Evolutionary conservation across 768 basidiomycete species (phyloP).

Genomic region (Sarcodon aspratus): DNA sequence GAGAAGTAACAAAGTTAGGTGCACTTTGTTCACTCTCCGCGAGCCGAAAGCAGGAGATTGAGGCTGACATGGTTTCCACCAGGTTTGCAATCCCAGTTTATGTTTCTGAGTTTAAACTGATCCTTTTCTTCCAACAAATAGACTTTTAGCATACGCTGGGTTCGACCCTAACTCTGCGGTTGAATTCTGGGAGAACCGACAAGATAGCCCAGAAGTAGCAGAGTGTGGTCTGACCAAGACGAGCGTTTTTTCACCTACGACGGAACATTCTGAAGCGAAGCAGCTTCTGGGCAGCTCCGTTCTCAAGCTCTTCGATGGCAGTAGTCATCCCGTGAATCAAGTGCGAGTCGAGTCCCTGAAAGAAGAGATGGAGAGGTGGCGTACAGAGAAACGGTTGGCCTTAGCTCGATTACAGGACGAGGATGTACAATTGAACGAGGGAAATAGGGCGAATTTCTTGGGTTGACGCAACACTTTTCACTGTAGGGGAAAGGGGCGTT

Average conservation of each 20-base stretch:
- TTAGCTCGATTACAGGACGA: background rate
- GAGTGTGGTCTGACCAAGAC: conserved; percentile 30
- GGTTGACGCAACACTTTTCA: background rate
- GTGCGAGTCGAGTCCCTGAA: conserved; percentile 49
- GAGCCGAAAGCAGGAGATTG: conserved; percentile 75
- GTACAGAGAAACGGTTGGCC: conserved; percentile 28
- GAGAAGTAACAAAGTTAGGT: conserved; percentile 60
- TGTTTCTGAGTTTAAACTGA: background rate
- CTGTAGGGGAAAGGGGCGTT: background rate
- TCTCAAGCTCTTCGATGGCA: conserved; percentile 18
- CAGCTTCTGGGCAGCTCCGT: conserved; percentile 28
- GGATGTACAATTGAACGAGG: background rate
- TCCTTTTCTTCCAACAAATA: conserved; percentile 15
- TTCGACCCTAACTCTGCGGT: conserved; percentile 81
- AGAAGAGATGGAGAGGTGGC: conserved; percentile 66
- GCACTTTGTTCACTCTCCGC: conserved; percentile 48
- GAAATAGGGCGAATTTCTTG: background rate
- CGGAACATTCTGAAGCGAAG: conserved; percentile 10
- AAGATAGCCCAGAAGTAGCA: conserved; percentile 18
- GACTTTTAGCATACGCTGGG: conserved; percentile 86
- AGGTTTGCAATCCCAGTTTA: conserved; percentile 33
- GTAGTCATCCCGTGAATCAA: conserved; percentile 59
- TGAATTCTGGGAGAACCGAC: conserved; percentile 68
- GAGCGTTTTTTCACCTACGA: conserved; percentile 4
- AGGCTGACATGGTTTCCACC: conserved; percentile 84